Conservation (phyloP, 805 yeast genomes). For the Spathaspora boniae region DNA sequence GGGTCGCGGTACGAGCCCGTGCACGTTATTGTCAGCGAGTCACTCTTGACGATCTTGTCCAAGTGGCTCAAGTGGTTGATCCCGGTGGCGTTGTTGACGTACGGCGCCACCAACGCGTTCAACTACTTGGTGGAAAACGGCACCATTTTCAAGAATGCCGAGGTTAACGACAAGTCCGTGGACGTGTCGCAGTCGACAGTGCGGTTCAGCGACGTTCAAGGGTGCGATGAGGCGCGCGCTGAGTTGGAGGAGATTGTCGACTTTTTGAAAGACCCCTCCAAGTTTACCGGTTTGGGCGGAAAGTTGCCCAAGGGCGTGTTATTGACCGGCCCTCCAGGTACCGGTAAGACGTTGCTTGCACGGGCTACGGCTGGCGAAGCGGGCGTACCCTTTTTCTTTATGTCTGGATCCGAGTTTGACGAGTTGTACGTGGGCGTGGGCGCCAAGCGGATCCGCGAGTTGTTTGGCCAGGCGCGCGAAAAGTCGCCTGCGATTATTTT, state of each 20-base stretch:
- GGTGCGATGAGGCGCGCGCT: conserved; percentile 97
- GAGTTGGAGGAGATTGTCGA: conserved; percentile 98
- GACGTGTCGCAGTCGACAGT: conserved; percentile 85
- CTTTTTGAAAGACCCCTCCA: conserved; percentile 91
- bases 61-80: conserved; percentile 88
- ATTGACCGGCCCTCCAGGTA: conserved; percentile 98
- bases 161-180: conserved; percentile 71
- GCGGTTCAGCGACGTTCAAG: conserved; percentile 88
- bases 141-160: conserved; percentile 71
- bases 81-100: conserved; percentile 74
- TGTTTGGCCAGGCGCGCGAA: conserved; percentile 88
- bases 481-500: conserved; percentile 96
- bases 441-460: conserved; percentile 94
- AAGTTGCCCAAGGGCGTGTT: conserved; percentile 96
- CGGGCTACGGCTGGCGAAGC: conserved; percentile 99
- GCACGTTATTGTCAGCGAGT: conserved; percentile 90
- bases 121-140: conserved; percentile 80
- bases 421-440: conserved; percentile 99
- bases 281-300: conserved; percentile 95
- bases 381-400: conserved; percentile 96
- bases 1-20: conserved; percentile 82
- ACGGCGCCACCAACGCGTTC: conserved; percentile 76
- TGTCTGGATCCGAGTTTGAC: conserved; percentile 98
- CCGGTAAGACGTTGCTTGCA: conserved; percentile 95
- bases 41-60: conserved; percentile 70